phyloP scores from a whole-genome alignment of 331 rosid species.

The Acacia pycnantha region DNA sequence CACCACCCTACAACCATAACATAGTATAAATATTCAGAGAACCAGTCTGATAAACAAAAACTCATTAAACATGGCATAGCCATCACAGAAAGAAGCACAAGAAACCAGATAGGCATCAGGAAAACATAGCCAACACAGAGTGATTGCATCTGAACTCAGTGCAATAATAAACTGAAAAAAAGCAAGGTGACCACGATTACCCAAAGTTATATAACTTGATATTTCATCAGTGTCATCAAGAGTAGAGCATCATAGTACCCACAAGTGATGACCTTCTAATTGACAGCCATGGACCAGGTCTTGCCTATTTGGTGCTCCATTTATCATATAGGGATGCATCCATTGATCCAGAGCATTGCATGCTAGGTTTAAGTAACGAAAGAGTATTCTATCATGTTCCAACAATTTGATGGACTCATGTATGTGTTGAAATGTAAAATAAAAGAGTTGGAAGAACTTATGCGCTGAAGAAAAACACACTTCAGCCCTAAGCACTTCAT shows the following conservation, averaged over 20 bases:
- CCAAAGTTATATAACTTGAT: not conserved
- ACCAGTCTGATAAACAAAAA: conserved; percentile 5
- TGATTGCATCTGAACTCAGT: not conserved
- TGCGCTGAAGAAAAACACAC: not conserved
- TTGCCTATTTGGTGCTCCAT: not conserved
- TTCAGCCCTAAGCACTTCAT: not conserved
- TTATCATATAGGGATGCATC: not conserved
- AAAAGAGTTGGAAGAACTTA: not conserved
- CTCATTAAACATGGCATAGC: not conserved
- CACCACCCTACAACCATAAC: conserved; percentile 67
- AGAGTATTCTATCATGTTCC: too few relatives aligned
- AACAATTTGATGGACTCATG: too few relatives aligned
- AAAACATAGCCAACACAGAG: not conserved
- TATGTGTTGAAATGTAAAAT: too few relatives aligned
- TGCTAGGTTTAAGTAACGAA: too few relatives aligned
- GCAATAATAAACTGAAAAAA: not conserved
- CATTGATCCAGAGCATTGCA: too few relatives aligned
- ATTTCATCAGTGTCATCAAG: conserved; percentile 12
- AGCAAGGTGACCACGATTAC: not conserved
- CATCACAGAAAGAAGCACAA: not conserved
- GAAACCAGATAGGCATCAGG: not conserved
- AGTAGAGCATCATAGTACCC: not conserved
- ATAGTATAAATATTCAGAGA: conserved; percentile 20
- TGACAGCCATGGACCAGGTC: not conserved
- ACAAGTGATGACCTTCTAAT: not conserved